These are phyloP conservation scores for Laguncularia racemosa DNA, from an alignment of 345 rosid species.

Conservation along the genomic window DNA sequence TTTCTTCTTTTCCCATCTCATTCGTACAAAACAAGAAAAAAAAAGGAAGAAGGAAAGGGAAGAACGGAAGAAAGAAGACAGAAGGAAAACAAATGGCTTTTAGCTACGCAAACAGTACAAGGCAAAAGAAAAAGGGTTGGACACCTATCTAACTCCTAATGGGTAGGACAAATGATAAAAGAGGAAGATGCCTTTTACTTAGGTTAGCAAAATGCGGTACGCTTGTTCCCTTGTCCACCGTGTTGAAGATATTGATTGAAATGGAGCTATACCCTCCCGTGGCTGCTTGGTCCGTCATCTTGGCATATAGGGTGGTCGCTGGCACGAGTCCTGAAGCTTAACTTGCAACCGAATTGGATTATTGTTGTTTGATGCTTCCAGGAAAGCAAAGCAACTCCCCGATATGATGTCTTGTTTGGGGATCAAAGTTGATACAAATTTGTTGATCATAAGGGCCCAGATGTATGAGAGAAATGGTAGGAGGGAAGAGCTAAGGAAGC, in stretches of 20 bases:
- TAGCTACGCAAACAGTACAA: too few species aligned
- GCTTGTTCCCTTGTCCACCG: conserved; percentile 63
- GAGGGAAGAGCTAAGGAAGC: too few species aligned
- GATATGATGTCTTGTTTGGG: conserved; percentile 64
- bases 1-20: too few species aligned
- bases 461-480: too few species aligned
- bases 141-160: too few species aligned
- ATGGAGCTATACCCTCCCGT: conserved; percentile 70
- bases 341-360: conserved; percentile 88
- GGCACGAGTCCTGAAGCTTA: conserved; percentile 58
- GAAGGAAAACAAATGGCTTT: too few species aligned
- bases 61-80: too few species aligned
- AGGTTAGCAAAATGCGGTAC: conserved; percentile 62
- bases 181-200: too few species aligned
- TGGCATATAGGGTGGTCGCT: conserved; percentile 78
- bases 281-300: conserved; percentile 63
- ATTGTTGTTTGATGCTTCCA: conserved; percentile 62
- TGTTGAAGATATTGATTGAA: conserved; percentile 62
- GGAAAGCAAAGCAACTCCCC: conserved; percentile 90
- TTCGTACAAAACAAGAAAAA: too few species aligned
- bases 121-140: too few species aligned
- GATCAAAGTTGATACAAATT: conserved; percentile 50
- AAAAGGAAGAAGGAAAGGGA: too few species aligned
- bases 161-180: too few species aligned
- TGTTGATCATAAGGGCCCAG: conserved; percentile 67